Percentiles rank a stretch among this genome's conserved stretches.
Conservation (phyloP, 345 rosid species). For the Sapria himalayana region DNA sequence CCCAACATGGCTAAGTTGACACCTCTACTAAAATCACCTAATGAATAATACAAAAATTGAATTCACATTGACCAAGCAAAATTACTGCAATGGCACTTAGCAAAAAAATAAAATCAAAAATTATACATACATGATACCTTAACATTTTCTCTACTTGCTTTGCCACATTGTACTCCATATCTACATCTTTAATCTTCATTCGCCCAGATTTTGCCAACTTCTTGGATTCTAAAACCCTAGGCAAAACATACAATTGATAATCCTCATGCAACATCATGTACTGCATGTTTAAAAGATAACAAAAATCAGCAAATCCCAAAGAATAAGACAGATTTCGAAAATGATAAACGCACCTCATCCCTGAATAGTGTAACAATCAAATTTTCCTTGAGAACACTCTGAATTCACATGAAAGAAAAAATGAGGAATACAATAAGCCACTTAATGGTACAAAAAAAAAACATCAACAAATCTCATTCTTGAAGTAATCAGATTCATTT, state of each 20-base stretch:
- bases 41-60: too few species aligned
- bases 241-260: slow-evolving; percentile 84
- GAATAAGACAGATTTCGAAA: slow-evolving; percentile 2
- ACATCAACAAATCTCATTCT: neutral
- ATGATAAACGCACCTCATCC: slow-evolving; percentile 54
- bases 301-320: slow-evolving; percentile 14
- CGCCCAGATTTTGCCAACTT: slow-evolving; percentile 98
- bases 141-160: slow-evolving; percentile 99
- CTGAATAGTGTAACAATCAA: slow-evolving; percentile 66
- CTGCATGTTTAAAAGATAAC: slow-evolving; percentile 30
- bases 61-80: too few species aligned
- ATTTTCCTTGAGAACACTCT: slow-evolving; percentile 94
- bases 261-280: slow-evolving; percentile 73
- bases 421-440: neutral
- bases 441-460: too few species aligned
- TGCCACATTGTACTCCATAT: slow-evolving; percentile 89
- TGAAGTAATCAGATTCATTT: neutral
- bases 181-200: slow-evolving; percentile 84
- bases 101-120: neutral
- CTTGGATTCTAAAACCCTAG: slow-evolving; percentile 87
- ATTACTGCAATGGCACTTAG: too few species aligned
- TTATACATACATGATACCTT: slow-evolving; percentile 20
- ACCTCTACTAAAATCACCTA: too few species aligned
- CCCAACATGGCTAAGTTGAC: too few species aligned
- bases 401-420: slow-evolving; percentile 13